Evolutionary conservation across 129 eudicot genomes (phyloP).

Genomic region (Flaveria brownii): DNA sequence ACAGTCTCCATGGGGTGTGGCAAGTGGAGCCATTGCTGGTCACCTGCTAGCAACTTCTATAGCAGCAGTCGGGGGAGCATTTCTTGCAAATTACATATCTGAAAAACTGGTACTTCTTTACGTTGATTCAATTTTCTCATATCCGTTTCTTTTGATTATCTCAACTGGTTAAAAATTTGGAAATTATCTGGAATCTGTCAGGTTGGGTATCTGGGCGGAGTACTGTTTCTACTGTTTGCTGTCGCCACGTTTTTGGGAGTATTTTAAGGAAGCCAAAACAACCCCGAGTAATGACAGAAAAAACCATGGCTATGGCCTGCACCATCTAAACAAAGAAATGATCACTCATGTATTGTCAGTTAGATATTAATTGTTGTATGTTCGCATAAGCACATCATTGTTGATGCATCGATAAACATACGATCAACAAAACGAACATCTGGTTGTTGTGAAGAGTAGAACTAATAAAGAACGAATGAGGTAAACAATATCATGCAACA

Average conservation of each 20-base stretch:
- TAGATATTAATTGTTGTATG: slow-evolving; percentile 16
- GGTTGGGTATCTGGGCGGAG: slow-evolving; percentile 97
- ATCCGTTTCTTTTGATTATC: background rate
- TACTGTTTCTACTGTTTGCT: slow-evolving; percentile 70
- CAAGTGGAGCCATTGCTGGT: slow-evolving; percentile 95
- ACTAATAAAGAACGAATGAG: background rate
- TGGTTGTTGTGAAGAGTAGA: slow-evolving; percentile 1
- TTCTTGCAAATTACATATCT: slow-evolving; percentile 88
- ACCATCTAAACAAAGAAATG: slow-evolving; percentile 12
- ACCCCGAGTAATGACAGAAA: slow-evolving; percentile 13
- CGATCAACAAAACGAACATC: background rate
- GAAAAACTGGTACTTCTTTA: slow-evolving; percentile 72
- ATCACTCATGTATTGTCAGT: slow-evolving; percentile 21
- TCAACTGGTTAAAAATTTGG: background rate
- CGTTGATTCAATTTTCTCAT: background rate
- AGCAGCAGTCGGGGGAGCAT: slow-evolving; percentile 89
- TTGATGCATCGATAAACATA: background rate
- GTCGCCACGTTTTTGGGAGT: slow-evolving; percentile 90
- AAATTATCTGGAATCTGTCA: slow-evolving; percentile 31
- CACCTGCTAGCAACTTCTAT: slow-evolving; percentile 82
- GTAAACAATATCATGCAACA: background rate
- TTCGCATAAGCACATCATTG: slow-evolving; percentile 6
- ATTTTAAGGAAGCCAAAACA: slow-evolving; percentile 43
- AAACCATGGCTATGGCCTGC: background rate
- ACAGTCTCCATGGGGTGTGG: slow-evolving; percentile 99